A percentile compares a stretch with the other conserved stretches of the same genome.
These are phyloP conservation scores for Eucommia ulmoides DNA, from an alignment of 257 asterid species.

Conservation along the genomic window DNA sequence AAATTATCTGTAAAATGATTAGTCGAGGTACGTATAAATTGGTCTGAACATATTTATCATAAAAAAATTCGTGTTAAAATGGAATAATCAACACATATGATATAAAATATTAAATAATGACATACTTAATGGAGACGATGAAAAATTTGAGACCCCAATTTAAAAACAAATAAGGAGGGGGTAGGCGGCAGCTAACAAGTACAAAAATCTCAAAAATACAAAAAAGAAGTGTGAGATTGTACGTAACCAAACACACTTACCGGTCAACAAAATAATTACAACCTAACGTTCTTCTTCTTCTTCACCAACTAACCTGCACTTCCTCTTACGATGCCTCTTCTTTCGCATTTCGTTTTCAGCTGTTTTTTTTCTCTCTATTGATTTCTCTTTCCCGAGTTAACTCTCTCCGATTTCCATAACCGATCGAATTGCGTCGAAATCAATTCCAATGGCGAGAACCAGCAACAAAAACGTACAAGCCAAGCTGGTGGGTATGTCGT, in stretches of 20 bases:
- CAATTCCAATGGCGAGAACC: conserved; percentile 17
- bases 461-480: conserved; percentile 19
- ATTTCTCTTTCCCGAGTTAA: not conserved
- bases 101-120: no score
- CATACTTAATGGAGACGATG: no score
- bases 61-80: no score
- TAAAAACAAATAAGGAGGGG: no score
- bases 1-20: no score
- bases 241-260: not conserved
- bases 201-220: no score
- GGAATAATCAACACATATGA: no score
- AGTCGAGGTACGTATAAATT: no score
- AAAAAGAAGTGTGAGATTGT: not conserved
- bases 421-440: no score
- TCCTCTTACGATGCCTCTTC: not conserved
- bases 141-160: no score
- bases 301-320: not conserved
- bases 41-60: no score
- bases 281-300: not conserved
- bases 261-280: not conserved
- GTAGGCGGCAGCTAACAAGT: no score
- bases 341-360: not conserved
- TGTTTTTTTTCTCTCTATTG: not conserved
- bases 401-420: not conserved
- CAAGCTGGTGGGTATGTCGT: conserved; percentile 23